Evolutionary conservation across 345 rosid genomes (phyloP).

Genomic region (Citrus maxima): DNA sequence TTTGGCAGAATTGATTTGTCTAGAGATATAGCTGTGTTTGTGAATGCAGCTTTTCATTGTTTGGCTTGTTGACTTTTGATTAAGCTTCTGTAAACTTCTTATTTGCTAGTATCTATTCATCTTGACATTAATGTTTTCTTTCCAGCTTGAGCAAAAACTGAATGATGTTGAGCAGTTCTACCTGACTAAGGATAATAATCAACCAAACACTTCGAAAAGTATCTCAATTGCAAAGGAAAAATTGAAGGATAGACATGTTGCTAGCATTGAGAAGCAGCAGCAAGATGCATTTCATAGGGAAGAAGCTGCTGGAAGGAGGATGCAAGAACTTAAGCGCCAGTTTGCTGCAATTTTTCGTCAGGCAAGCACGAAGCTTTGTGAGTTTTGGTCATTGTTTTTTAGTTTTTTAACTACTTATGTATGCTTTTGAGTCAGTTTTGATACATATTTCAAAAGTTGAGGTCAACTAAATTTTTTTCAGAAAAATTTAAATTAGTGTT

Average conservation of each 20-base stretch:
- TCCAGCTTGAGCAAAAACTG: conserved; percentile 64
- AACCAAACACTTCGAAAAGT: conserved; percentile 35
- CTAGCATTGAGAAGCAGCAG: conserved; percentile 38
- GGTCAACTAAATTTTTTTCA: background rate
- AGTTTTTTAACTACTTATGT: background rate
- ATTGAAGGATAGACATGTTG: conserved; percentile 47
- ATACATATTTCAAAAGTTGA: background rate
- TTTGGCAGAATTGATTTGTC: background rate
- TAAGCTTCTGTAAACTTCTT: background rate
- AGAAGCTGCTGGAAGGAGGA: conserved; percentile 38
- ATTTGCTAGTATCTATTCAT: background rate
- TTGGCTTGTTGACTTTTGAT: background rate
- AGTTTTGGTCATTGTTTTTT: background rate
- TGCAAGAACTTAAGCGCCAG: conserved; percentile 63
- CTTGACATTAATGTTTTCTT: conserved; percentile 1
- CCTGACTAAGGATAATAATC: conserved; percentile 32
- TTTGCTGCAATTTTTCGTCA: conserved; percentile 48
- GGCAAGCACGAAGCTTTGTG: conserved; percentile 31
- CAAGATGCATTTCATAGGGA: conserved; percentile 33
- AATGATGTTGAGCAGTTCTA: conserved; percentile 58
- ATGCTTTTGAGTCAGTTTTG: background rate
- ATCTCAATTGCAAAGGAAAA: conserved; percentile 48
- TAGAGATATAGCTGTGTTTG: background rate
- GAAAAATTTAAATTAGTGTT: too few relatives aligned
- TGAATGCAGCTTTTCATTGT: background rate